Conservation (phyloP, 805 yeast species). For the Tetrapisispora phaffii region DNA sequence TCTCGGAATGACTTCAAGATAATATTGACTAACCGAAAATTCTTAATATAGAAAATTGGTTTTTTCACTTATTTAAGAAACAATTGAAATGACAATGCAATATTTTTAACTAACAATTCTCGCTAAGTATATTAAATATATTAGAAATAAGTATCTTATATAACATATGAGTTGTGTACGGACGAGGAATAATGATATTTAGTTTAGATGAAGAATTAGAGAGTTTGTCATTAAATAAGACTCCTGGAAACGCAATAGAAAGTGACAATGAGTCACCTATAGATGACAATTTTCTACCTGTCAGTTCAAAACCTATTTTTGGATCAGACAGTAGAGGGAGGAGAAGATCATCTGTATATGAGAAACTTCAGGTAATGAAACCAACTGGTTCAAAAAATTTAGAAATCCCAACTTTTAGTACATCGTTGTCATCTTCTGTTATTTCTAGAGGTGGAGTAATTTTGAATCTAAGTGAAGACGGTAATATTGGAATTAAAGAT, state of each 20-base stretch:
- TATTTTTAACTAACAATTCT: too few relatives aligned
- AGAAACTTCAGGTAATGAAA: slow-evolving; percentile 21
- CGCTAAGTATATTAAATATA: too few relatives aligned
- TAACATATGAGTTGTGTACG: neutral
- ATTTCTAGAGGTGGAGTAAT: neutral
- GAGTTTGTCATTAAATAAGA: slow-evolving; percentile 4
- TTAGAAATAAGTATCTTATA: too few relatives aligned
- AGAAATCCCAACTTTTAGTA: neutral
- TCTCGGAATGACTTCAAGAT: too few relatives aligned
- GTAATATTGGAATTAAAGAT: neutral
- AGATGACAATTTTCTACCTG: neutral
- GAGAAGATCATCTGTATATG: slow-evolving; percentile 25
- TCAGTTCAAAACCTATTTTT: neutral
- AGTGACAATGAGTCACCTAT: slow-evolving; percentile 5
- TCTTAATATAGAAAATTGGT: too few relatives aligned
- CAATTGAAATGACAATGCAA: too few relatives aligned
- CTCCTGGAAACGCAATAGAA: neutral
- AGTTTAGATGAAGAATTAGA: slow-evolving; percentile 19
- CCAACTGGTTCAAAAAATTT: slow-evolving; percentile 16
- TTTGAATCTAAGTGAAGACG: neutral
- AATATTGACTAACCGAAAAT: too few relatives aligned
- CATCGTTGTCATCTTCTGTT: neutral
- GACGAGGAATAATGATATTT: slow-evolving; percentile 13
- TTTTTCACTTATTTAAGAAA: too few relatives aligned
- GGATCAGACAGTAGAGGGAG: slow-evolving; percentile 6